Evolutionary conservation across 2,329 filamentous ascomycete genomes (phyloP).

Genomic region (Botryosphaeria dothidea): DNA sequence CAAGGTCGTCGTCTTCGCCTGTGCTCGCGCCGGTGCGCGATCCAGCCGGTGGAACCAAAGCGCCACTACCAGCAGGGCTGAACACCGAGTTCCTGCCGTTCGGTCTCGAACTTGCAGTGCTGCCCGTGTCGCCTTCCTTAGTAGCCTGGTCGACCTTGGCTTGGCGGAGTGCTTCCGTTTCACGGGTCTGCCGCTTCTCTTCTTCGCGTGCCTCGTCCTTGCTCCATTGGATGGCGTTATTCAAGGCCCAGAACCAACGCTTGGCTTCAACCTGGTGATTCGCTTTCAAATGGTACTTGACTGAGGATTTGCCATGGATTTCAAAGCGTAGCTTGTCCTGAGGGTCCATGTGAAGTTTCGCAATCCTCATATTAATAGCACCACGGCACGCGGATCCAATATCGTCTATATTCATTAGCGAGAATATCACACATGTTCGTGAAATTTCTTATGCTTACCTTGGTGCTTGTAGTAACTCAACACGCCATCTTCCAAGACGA

Average conservation of each 20-base stretch:
- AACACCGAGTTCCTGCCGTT: slow-evolving; percentile 21
- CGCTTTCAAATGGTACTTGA: slow-evolving; percentile 96
- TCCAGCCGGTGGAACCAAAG: neutral
- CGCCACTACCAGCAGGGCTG: neutral
- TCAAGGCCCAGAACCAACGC: slow-evolving; percentile 97
- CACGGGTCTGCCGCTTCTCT: slow-evolving; percentile 71
- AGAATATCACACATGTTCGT: neutral
- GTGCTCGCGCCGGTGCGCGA: slow-evolving; percentile 48
- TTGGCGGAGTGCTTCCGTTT: slow-evolving; percentile 73
- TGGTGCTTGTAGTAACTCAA: slow-evolving; percentile 99
- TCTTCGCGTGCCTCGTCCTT: slow-evolving; percentile 97
- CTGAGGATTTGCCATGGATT: slow-evolving; percentile 95
- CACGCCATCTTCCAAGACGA: slow-evolving; percentile 95
- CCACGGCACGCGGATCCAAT: slow-evolving; percentile 93
- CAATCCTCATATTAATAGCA: slow-evolving; percentile 98
- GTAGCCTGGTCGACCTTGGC: slow-evolving; percentile 73
- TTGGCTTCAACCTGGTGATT: slow-evolving; percentile 99
- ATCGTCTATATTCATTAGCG: slow-evolving; percentile 61
- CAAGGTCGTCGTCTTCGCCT: slow-evolving; percentile 55
- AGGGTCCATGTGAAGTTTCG: slow-evolving; percentile 89
- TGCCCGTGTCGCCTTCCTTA: slow-evolving; percentile 44
- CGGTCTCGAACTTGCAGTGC: slow-evolving; percentile 37
- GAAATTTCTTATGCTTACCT: slow-evolving; percentile 40
- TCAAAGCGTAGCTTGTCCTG: slow-evolving; percentile 98
- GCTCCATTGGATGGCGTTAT: slow-evolving; percentile 97